phyloP scores from a whole-genome alignment of 202 grass and related monocot genomes.

The Schoenoplectus triqueter region DNA sequence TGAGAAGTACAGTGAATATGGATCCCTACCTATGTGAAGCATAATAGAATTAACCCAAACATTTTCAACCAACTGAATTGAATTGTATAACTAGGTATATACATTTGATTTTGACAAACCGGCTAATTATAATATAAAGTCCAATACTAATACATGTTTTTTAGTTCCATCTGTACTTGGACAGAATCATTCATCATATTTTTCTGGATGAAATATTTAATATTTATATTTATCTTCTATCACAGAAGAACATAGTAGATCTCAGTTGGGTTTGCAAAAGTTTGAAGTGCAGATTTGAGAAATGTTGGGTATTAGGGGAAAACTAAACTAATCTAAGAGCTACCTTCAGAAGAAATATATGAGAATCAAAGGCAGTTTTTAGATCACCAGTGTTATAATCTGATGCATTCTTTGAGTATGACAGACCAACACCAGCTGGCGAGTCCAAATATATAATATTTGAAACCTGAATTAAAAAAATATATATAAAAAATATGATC shows the following conservation, averaged over 20 bases:
- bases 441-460: constrained; percentile 96
- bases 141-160: neutral
- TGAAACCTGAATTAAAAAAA: constrained; percentile 60
- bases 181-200: neutral
- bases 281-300: neutral
- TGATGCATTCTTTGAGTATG: constrained; percentile 66
- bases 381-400: constrained; percentile 84
- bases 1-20: constrained; percentile 16
- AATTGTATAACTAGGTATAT: neutral
- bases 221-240: neutral
- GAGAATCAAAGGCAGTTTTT: constrained; percentile 89
- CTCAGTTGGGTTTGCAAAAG: constrained; percentile 7
- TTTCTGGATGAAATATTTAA: neutral
- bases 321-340: neutral
- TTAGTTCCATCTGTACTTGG: constrained; percentile 19
- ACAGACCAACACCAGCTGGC: constrained; percentile 88
- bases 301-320: neutral
- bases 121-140: neutral
- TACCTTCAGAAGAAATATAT: constrained; percentile 93
- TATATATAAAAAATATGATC: neutral
- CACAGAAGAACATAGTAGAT: neutral
- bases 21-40: neutral
- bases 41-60: neutral
- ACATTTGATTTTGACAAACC: neutral
- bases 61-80: constrained; percentile 1